Base-by-base conservation (phyloP, 148 eudicot species). In the Nepenthes mirabilis region DNA sequence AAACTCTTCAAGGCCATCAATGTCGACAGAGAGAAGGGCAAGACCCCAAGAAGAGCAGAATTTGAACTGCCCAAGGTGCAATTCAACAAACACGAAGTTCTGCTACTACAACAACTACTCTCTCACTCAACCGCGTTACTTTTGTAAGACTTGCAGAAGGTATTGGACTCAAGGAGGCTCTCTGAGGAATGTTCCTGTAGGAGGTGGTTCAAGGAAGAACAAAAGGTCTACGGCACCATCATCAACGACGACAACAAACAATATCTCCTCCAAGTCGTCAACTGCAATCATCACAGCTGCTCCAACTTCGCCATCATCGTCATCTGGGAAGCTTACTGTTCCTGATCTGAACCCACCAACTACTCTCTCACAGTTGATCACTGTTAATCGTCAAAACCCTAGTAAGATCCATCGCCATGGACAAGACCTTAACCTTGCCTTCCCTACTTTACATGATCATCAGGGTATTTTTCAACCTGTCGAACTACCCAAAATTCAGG, bases 61-160 rank as follows among this genome's bases (percentile, higher is more conserved):
- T 61, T 3, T 83, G 58, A 86, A 81, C 33, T 87, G 95, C 45
- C 95, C 95, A 55, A 81, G 95, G 47, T 87, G 95, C 58, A 71
- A 81, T 47, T 83, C 90, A 7, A 83, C 82, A 48, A 82, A 83
- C 81, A 83, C 90, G 36, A 83, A 87, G 71, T 83, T 87, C 64
- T 87, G 95, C 66, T 87, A 87, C 72, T 87, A 81, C 95, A 87
- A 87, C 85, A 87, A 87, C 58, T 87, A 87, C 59, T 81, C 87
- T 57, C 81, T 87, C 54, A 83, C 87, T 36, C 95, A 87, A 53
- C 95, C 95, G 14, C 75, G 95, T 68, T 81, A 79, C 67, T 83
- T 87, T 59, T 87, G 95, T 74, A 87, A 83, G 79, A 75, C 87
- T 60, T 87, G 95, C 64, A 77, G 87, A 47, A 83, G 95, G 77